A percentile compares a stretch with the other conserved stretches of the same genome.
Conservation (phyloP, 192 early-diverging fungal genomes). For the Backusella circina region DNA sequence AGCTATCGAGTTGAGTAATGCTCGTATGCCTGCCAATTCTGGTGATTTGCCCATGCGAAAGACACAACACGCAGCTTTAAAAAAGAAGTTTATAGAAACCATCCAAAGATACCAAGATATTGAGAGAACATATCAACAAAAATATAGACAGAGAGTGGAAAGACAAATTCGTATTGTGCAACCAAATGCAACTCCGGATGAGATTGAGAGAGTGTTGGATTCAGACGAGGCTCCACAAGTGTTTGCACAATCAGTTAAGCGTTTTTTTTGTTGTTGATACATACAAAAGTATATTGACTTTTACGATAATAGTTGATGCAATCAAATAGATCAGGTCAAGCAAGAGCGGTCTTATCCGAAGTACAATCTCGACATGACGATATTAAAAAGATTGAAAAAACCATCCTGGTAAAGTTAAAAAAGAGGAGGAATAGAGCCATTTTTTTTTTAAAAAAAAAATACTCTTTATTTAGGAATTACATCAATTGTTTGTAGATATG, state of each 20-base stretch:
- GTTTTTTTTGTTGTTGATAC: neutral
- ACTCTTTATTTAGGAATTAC: conserved; percentile 83
- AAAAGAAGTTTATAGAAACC: conserved; percentile 58
- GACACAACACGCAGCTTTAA: conserved; percentile 45
- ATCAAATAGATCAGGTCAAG: conserved; percentile 69
- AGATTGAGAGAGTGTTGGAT: conserved; percentile 71
- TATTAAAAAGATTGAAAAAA: conserved; percentile 85
- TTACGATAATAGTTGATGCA: conserved; percentile 56
- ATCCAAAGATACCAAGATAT: conserved; percentile 77
- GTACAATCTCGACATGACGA: conserved; percentile 85
- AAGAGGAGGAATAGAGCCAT: neutral
- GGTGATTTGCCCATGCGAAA: conserved; percentile 37
- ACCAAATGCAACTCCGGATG: conserved; percentile 71
- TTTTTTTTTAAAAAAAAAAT: no score
- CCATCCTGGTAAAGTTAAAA: conserved; percentile 61
- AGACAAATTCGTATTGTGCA: conserved; percentile 84
- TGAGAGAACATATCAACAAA: conserved; percentile 77
- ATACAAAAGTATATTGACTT: neutral
- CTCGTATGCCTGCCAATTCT: conserved; percentile 23
- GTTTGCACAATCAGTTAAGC: conserved; percentile 76
- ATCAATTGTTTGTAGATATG: conserved; percentile 89
- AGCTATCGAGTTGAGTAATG: conserved; percentile 37
- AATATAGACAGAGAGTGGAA: conserved; percentile 82
- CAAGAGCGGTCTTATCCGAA: conserved; percentile 72
- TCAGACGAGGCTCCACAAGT: conserved; percentile 70